A percentile compares a stretch with the other conserved stretches of the same genome.
Evolutionary conservation across 2,329 filamentous ascomycete genomes (phyloP).

Genomic region (Cladophialophora bantiana): DNA sequence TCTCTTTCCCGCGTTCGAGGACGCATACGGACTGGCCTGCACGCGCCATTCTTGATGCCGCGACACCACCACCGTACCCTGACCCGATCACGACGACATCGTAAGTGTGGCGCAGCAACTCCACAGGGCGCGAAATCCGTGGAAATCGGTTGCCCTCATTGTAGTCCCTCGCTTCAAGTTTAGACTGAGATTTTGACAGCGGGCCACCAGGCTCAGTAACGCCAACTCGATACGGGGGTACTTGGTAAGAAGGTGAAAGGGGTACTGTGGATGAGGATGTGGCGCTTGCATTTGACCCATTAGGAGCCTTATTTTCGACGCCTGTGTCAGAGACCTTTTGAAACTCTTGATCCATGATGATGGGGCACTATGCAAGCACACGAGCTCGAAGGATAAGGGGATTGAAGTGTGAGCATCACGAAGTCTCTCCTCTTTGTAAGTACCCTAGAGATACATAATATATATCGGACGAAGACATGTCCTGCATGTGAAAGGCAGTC

Average conservation of each 20-base stretch:
- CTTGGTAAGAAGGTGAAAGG: conserved; percentile 12
- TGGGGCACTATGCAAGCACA: not conserved
- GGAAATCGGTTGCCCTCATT: conserved; percentile 11
- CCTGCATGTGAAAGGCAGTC: not conserved
- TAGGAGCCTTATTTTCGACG: not conserved
- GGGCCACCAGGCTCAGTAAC: conserved; percentile 17
- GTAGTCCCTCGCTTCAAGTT: conserved; percentile 21
- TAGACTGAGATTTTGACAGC: conserved; percentile 16
- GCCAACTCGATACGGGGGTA: conserved; percentile 18
- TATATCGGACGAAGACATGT: not conserved
- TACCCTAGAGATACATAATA: not conserved
- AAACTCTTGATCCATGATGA: conserved; percentile 9
- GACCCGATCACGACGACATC: conserved; percentile 25
- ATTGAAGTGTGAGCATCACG: not conserved
- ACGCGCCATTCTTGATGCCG: conserved; percentile 20
- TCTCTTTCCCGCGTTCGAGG: conserved; percentile 36
- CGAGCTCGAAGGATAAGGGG: not conserved
- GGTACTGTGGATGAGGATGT: not conserved
- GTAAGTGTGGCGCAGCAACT: conserved; percentile 8
- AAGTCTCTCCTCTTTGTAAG: not conserved
- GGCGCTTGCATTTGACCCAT: not conserved
- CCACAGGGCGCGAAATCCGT: conserved; percentile 17
- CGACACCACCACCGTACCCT: conserved; percentile 22
- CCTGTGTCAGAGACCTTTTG: conserved; percentile 19
- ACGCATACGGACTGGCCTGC: conserved; percentile 44